Conservation (phyloP, 352 stramenopile genomes). For the Phytopythium cucurbitacearum region DNA sequence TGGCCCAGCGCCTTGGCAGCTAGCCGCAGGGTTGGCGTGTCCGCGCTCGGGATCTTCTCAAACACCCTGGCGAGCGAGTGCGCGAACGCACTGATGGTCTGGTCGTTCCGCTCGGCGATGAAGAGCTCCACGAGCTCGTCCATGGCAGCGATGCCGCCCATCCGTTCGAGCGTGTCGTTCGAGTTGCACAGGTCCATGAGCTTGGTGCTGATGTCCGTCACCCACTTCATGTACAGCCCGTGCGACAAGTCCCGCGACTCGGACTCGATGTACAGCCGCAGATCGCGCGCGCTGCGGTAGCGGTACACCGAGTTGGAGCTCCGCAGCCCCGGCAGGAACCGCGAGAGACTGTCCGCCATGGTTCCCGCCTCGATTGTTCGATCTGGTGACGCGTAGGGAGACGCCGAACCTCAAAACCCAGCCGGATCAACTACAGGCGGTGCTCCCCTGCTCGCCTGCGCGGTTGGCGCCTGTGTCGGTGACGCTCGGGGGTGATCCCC, state of each 20-base stretch:
- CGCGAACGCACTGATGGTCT: conserved; percentile 88
- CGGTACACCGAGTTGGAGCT: conserved; percentile 59
- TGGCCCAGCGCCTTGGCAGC: conserved; percentile 81
- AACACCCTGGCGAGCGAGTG: conserved; percentile 86
- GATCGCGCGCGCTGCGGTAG: conserved; percentile 60
- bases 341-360: conserved; percentile 64
- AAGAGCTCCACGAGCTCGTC: conserved; percentile 88
- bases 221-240: conserved; percentile 83
- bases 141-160: conserved; percentile 86
- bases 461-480: too few relatives aligned
- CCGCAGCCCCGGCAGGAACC: conserved; percentile 74
- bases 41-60: conserved; percentile 79
- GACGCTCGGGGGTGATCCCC: too few relatives aligned
- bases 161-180: conserved; percentile 69
- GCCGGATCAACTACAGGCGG: background rate
- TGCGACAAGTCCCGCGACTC: conserved; percentile 84
- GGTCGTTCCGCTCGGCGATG: conserved; percentile 85
- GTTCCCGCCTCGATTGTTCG: background rate
- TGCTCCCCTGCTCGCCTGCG: background rate
- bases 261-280: conserved; percentile 83
- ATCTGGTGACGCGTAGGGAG: background rate
- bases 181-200: conserved; percentile 86
- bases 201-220: conserved; percentile 74
- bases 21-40: conserved; percentile 66
- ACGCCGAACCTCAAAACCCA: too few relatives aligned